Percentiles rank a stretch among this genome's conserved stretches.
phyloP scores from a whole-genome alignment of 257 asterid species.

The Coffea canephora region DNA sequence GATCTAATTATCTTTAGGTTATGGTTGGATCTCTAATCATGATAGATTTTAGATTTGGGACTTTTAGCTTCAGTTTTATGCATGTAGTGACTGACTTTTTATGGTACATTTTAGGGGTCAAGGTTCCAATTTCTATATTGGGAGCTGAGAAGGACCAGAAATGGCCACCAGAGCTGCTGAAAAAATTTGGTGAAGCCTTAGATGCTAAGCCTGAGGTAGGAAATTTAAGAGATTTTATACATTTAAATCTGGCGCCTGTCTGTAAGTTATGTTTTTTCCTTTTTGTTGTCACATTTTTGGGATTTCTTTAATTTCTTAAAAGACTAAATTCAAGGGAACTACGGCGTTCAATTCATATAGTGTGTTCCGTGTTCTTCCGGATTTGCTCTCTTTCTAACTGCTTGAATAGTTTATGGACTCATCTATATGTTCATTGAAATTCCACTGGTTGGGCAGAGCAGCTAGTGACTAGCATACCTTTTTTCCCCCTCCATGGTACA shows the following conservation, averaged over 20 bases:
- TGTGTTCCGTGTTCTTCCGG: background rate
- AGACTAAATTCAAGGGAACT: background rate
- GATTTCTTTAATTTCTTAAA: background rate
- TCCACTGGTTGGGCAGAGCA: no score
- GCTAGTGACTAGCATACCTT: no score
- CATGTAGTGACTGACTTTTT: background rate
- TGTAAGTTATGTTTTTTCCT: background rate
- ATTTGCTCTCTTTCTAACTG: background rate
- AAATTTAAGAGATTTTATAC: background rate
- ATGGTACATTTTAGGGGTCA: slow-evolving; percentile 35
- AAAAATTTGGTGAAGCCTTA: slow-evolving; percentile 40
- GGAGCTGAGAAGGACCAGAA: slow-evolving; percentile 57
- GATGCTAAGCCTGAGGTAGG: slow-evolving; percentile 52
- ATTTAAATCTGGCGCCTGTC: background rate
- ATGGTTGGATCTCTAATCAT: background rate
- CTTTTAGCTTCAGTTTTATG: background rate
- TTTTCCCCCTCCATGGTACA: no score
- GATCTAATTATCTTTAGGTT: background rate
- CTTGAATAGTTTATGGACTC: background rate
- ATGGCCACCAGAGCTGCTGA: slow-evolving; percentile 50
- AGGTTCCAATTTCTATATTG: slow-evolving; percentile 53
- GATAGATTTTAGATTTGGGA: background rate
- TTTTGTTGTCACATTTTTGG: background rate
- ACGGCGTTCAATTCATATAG: background rate
- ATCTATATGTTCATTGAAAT: no score